Base-by-base conservation (phyloP, 2,329 filamentous ascomycete genomes). In the Calonectria henricotiae region DNA sequence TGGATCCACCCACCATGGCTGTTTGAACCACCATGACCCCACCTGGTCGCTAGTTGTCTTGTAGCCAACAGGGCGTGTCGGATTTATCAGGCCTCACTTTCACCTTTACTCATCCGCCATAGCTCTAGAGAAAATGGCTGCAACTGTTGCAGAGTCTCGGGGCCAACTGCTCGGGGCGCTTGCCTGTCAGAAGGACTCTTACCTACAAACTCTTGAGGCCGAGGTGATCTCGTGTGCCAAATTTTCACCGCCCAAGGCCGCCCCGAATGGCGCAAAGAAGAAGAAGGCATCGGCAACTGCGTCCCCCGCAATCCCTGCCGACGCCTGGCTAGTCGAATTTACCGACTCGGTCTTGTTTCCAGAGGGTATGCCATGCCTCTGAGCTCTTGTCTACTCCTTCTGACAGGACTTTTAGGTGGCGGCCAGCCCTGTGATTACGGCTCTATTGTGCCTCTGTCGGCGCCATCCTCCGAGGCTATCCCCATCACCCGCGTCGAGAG, bases 341-440 rank as follows among this genome's bases (percentile, higher is more conserved):
- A 69, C 72, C 1, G 79, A 81, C 12, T 81, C 79, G 4, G 76
- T 81, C 0, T 44, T 81, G 0, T 81, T 81, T 1, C 79, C 79
- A 0, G 79, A 81, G 72, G 79, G 79, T 75, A 35, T 4, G 32
- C 3, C 12, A 35, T 25, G 2, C 11, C 11, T 20, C 3, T 11
- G 3, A 9, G 7, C 5, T 3, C 11, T 13, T 23, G n/a, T 47
- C 4, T 13, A 5, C 43, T 27, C 15, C 1, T 17, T 54, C 68
- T 69, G 9, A 66, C 13, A 37, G 1, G 1, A 35, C 1, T 20
- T 17, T 8, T 20, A 80, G 79, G 79, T 8, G 79, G 79, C 8
- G 79, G 79, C 1, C 79, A 80, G 7, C 79, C 79, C n/a, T 78
- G 76, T 0, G 79, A 80, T 55, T 67, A 79, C 17, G 79, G 79